Evolutionary conservation across 495 filamentous ascomycete species (phyloP), one percentile per base, ranked within the genome.

Genomic region (Pyronema domesticum): DNA sequence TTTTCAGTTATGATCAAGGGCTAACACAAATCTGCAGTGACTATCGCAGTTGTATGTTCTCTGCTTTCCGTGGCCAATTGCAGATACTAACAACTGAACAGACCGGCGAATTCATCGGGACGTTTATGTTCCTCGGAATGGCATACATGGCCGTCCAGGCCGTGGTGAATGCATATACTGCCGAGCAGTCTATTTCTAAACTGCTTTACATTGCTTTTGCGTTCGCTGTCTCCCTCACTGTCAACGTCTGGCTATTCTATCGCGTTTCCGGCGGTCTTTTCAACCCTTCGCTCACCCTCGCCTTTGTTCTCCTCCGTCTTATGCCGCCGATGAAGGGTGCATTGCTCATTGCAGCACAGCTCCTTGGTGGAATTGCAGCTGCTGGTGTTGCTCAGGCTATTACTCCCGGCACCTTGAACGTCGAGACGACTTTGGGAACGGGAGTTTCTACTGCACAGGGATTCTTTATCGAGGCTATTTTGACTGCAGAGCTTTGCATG

Each of bases 181-280:
- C 35, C 57, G 60, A 7, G 2, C 17, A 34, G 17, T 18, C 50
- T n/a, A 57, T 3, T 17, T 6, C 49, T 6, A 68, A 66, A 13
- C 66, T 93, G 37, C 66, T 89, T 15, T 94, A 81, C 65, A 81
- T 89, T 46, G 66, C 81, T 0, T 65, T 88, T 9, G 71, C 71
- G 11, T 93, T 91, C 58, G 86, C 84, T 0, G 77, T 87, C 61
- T 79, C 80, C 8, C 71, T 93, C 53, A 77, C 77, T 8, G 82
- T 85, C 63, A 91, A 89, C 60, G 83, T 83, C 1, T 94, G 83
- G 85, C 76, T 85, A 0, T 93, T 89, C 71, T 91, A 83, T 67
- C 77, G 85, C 8, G 76, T 91, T 35, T 80, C 75, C 3, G 86
- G 86, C 7, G 85, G 85, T 8, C 66, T 87, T 8, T 93, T 91